Base-by-base conservation (phyloP, 805 yeast genomes). In the Yarrowia sp. region DNA sequence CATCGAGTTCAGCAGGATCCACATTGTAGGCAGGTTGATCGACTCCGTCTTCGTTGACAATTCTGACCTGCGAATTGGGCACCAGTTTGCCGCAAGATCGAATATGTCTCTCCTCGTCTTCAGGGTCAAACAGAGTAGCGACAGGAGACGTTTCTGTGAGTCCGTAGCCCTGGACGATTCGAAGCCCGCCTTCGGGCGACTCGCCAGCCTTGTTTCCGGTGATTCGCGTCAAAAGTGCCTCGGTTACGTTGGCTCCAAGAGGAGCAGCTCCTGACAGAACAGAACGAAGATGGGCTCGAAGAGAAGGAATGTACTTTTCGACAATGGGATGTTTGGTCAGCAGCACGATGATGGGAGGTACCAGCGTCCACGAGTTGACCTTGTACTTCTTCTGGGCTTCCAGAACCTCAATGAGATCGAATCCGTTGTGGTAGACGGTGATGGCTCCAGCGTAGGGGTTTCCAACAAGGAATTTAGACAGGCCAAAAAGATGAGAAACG, bases 111-210 rank as follows among this genome's bases (percentile, higher is more conserved):
- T 74, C 70, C 32, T 75, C 67, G 48, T 81, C 84, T 65, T 68
- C 76, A 7, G 76, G 63, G 16, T 58, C 75, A 51, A 72, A 73
- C 11, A 78, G 68, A 22, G 79, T 74, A 62, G 81, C 71, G 4
- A 86, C 87, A 1, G 88, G 89, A 70, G 85, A 82, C 16, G 86
- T 79, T 73, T 86, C 91, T 6, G 89, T 74, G 70, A 62, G 67
- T 12, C 64, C 71, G 46, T 68, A 69, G 12, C 68, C 69, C 46
- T 69, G 71, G 21, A 70, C 28, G 26, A 69, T 58, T 11, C 21
- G 22, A 12, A 65, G 22, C 12, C 67, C 71, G 3, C 63, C 63
- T 30, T 58, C 49, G 40, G 51, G 12, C 2, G 40, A 30, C 22
- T 58, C 63, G 28, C 63, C 63, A 2, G 10, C 21, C 41, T 58